Conservation (phyloP, 1,284 basidiomycete species). For the Ceratobasidium sp. region DNA sequence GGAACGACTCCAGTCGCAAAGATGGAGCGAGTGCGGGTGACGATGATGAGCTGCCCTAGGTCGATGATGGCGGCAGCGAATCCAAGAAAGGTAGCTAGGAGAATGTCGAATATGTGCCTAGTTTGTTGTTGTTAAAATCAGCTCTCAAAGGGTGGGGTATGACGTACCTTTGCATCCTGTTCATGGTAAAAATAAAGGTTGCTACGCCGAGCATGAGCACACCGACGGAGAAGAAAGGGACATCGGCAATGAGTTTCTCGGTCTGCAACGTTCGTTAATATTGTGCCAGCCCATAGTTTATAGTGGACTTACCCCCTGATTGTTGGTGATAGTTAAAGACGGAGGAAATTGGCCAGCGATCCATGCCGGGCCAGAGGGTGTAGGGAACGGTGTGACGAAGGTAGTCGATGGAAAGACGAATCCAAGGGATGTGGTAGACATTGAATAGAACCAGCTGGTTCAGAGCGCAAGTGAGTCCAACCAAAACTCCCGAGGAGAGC, state of each 20-base stretch:
- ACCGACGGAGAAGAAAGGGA: conserved; percentile 74
- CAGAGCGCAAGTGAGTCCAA: background rate
- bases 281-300: background rate
- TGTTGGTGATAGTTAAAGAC: conserved; percentile 25
- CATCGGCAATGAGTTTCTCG: conserved; percentile 68
- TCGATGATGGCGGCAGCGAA: conserved; percentile 74
- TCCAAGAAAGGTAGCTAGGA: conserved; percentile 65
- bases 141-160: background rate
- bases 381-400: conserved; percentile 20
- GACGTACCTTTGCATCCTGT: conserved; percentile 67
- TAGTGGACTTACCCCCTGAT: background rate
- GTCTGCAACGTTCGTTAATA: conserved; percentile 56
- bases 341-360: conserved; percentile 30
- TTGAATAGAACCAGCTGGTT: conserved; percentile 5
- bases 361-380: conserved; percentile 3
- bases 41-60: conserved; percentile 63
- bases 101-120: conserved; percentile 66
- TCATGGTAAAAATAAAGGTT: conserved; percentile 68
- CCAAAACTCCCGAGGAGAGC: background rate
- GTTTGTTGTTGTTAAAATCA: conserved; percentile 34
- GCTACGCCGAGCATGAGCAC: conserved; percentile 71
- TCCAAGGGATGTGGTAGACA: conserved; percentile 28
- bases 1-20: conserved; percentile 54
- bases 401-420: conserved; percentile 39
- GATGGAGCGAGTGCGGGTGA: conserved; percentile 51